Conservation (phyloP, 169 alveolate species). For the Theileria annulata region DNA sequence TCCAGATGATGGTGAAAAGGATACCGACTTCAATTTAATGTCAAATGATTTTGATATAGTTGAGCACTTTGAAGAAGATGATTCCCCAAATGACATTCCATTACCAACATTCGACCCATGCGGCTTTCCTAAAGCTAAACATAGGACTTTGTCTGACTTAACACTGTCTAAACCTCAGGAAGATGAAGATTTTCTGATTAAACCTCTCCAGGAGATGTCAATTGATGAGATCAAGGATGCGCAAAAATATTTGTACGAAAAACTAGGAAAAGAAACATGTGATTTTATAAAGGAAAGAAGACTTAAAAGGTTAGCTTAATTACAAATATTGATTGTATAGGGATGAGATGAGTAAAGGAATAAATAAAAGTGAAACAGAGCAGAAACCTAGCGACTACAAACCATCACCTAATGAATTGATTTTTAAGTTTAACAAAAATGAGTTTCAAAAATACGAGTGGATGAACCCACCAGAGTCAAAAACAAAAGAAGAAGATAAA, state of each 20-base stretch:
- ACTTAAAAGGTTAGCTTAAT: conserved; percentile 29
- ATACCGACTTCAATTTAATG: neutral
- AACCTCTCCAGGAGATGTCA: conserved; percentile 21
- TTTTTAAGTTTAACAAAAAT: conserved; percentile 27
- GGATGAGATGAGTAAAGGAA: conserved; percentile 16
- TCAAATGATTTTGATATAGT: conserved; percentile 65
- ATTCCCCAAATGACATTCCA: conserved; percentile 19
- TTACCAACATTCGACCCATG: neutral
- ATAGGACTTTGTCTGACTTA: conserved; percentile 24
- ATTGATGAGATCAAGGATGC: conserved; percentile 39
- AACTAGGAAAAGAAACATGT: conserved; percentile 46
- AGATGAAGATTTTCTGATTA: neutral
- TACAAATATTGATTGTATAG: neutral
- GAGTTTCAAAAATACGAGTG: conserved; percentile 74
- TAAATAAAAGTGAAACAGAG: neutral
- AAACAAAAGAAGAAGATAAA: neutral
- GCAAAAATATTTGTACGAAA: conserved; percentile 33
- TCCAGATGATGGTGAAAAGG: neutral
- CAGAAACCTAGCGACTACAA: neutral
- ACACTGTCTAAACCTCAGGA: conserved; percentile 28
- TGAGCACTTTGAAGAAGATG: conserved; percentile 58
- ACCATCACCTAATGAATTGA: conserved; percentile 11
- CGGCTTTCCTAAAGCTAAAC: conserved; percentile 57
- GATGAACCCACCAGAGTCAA: conserved; percentile 75
- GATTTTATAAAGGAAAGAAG: conserved; percentile 51